These are phyloP conservation scores for Noccaea caerulescens DNA, from an alignment of 345 rosid genomes.

Conservation along the genomic window DNA sequence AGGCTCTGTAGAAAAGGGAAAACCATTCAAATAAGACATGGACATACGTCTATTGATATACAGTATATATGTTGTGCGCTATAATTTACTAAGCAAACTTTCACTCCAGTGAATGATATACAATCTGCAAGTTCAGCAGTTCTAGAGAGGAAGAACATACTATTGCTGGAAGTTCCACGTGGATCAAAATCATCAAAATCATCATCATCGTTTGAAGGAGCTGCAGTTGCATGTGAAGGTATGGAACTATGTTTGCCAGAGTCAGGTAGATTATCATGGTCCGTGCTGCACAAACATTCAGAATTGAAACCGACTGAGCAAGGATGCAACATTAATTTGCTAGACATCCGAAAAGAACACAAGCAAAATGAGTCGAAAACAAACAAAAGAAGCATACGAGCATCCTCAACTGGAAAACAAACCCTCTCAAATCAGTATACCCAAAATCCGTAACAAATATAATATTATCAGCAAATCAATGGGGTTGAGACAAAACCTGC, in stretches of 20 bases:
- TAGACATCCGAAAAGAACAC: background rate
- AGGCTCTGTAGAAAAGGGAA: slow-evolving; percentile 58
- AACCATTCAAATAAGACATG: slow-evolving; percentile 26
- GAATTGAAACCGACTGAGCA: slow-evolving; percentile 27
- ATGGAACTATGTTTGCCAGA: slow-evolving; percentile 50
- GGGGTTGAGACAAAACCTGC: slow-evolving; percentile 55
- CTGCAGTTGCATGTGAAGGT: slow-evolving; percentile 46
- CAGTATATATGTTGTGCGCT: background rate
- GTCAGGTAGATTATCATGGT: slow-evolving; percentile 53
- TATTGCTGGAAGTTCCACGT: slow-evolving; percentile 73
- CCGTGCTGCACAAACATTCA: slow-evolving; percentile 63
- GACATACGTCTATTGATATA: background rate
- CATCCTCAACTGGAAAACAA: background rate
- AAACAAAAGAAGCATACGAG: background rate
- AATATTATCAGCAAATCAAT: slow-evolving; percentile 23
- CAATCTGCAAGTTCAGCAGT: slow-evolving; percentile 17
- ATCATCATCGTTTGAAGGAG: slow-evolving; percentile 59
- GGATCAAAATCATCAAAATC: slow-evolving; percentile 97
- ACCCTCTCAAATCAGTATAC: background rate
- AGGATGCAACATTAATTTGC: slow-evolving; percentile 8
- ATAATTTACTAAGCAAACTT: background rate
- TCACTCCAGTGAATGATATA: slow-evolving; percentile 2
- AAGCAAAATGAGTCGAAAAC: slow-evolving; percentile 13
- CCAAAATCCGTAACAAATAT: background rate
- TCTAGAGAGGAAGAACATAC: slow-evolving; percentile 54